These are phyloP conservation scores for Lathyrus tuberosus DNA, from an alignment of 306 rosid species.

Conservation along the genomic window DNA sequence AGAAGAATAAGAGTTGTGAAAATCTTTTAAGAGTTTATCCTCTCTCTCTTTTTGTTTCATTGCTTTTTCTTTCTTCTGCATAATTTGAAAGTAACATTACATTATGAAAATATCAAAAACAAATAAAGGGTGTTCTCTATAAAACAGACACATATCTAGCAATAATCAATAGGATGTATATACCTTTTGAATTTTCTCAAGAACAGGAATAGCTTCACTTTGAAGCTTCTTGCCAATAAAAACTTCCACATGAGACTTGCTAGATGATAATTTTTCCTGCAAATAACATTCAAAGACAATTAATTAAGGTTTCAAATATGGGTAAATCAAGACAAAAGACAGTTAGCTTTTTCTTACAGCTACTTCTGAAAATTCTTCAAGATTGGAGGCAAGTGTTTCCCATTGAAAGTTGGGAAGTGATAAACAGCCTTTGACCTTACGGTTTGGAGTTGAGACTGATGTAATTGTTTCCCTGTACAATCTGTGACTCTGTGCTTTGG, in stretches of 20 bases:
- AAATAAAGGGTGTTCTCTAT: constrained; percentile 24
- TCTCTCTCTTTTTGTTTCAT: constrained; percentile 56
- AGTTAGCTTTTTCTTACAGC: constrained; percentile 53
- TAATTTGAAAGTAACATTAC: constrained; percentile 20
- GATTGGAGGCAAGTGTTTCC: constrained; percentile 86
- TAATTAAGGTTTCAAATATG: constrained; percentile 14
- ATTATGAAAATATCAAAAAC: constrained; percentile 18
- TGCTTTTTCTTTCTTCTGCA: constrained; percentile 66
- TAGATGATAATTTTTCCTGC: constrained; percentile 68
- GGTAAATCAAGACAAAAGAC: background rate
- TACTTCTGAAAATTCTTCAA: constrained; percentile 66
- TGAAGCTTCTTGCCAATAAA: constrained; percentile 59
- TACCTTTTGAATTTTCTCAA: constrained; percentile 72
- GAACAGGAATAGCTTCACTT: constrained; percentile 65
- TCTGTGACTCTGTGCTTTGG: constrained; percentile 47
- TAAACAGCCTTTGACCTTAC: constrained; percentile 39
- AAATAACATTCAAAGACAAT: constrained; percentile 41
- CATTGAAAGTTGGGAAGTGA: constrained; percentile 61
- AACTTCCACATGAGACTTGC: constrained; percentile 55
- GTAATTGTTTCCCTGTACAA: constrained; percentile 54
- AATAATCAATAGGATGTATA: constrained; percentile 19
- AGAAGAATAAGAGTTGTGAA: constrained; percentile 37
- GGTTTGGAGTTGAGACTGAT: constrained; percentile 47
- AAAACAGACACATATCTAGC: constrained; percentile 13
- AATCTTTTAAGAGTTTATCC: constrained; percentile 48